Conservation (phyloP, 345 rosid genomes). For the Linum usitatissimum region DNA sequence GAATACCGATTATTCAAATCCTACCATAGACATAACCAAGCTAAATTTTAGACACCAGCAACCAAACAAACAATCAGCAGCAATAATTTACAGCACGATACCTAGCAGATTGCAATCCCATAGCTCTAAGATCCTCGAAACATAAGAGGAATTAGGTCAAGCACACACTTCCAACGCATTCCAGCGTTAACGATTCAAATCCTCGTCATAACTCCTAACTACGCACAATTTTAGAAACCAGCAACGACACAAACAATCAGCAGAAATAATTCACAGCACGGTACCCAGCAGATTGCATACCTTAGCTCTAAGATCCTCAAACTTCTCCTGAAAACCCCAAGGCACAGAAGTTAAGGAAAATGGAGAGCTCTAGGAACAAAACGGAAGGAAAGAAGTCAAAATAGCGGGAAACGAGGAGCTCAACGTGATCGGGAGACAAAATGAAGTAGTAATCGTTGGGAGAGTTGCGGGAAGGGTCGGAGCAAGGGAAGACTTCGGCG, state of each 20-base stretch:
- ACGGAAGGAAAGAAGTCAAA: conserved; percentile 6
- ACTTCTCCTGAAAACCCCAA: conserved; percentile 62
- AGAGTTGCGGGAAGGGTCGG: conserved; percentile 80
- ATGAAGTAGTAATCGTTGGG: conserved; percentile 71
- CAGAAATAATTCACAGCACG: neutral
- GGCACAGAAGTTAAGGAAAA: neutral
- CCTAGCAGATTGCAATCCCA: too few relatives aligned
- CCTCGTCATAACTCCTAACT: neutral
- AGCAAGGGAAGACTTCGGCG: conserved; percentile 76
- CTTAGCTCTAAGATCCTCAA: conserved; percentile 66
- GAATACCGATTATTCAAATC: too few relatives aligned
- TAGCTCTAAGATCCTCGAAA: too few relatives aligned
- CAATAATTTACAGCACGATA: too few relatives aligned
- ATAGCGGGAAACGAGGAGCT: conserved; percentile 6
- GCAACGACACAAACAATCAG: too few relatives aligned
- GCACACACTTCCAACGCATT: too few relatives aligned
- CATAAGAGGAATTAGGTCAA: too few relatives aligned
- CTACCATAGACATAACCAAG: too few relatives aligned
- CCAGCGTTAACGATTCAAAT: neutral
- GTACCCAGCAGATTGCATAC: conserved; percentile 78
- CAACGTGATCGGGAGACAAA: conserved; percentile 63
- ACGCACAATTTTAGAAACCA: neutral
- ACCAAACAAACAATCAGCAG: too few relatives aligned
- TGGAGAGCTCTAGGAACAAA: neutral
- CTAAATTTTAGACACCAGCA: too few relatives aligned